Evolutionary conservation across 495 filamentous ascomycete genomes (phyloP).

Genomic region (Neurospora discreta): DNA sequence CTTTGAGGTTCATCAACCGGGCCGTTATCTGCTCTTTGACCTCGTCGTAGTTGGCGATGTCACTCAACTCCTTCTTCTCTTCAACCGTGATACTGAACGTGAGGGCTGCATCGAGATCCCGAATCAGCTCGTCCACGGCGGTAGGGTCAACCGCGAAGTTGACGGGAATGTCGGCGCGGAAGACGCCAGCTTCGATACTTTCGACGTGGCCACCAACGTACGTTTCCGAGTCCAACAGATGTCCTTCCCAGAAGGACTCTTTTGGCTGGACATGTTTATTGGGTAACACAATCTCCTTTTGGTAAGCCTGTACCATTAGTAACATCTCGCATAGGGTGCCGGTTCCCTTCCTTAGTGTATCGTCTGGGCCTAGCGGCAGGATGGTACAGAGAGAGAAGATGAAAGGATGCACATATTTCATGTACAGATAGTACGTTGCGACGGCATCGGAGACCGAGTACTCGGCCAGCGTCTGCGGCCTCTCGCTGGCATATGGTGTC

Average conservation of each 20-base stretch:
- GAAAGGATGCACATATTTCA: slow-evolving; percentile 99
- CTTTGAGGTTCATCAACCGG: slow-evolving; percentile 60
- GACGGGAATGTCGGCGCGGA: slow-evolving; percentile 87
- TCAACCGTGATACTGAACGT: slow-evolving; percentile 88
- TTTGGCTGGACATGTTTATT: slow-evolving; percentile 91
- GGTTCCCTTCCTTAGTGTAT: slow-evolving; percentile 88
- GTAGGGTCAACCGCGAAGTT: slow-evolving; percentile 80
- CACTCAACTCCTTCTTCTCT: slow-evolving; percentile 86
- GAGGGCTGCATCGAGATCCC: slow-evolving; percentile 81
- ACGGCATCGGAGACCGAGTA: slow-evolving; percentile 99
- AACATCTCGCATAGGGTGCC: slow-evolving; percentile 98
- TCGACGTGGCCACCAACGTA: slow-evolving; percentile 99
- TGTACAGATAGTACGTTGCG: slow-evolving; percentile 97
- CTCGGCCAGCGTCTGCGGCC: slow-evolving; percentile 86
- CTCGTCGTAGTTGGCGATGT: slow-evolving; percentile 88
- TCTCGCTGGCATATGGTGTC: slow-evolving; percentile 86
- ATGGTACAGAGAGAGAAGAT: slow-evolving; percentile 98
- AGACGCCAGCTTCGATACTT: slow-evolving; percentile 97
- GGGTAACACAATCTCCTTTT: slow-evolving; percentile 81
- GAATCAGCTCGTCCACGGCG: slow-evolving; percentile 79
- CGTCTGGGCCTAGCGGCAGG: slow-evolving; percentile 84
- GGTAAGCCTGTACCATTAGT: slow-evolving; percentile 95
- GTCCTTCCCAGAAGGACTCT: slow-evolving; percentile 93
- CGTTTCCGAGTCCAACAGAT: slow-evolving; percentile 90
- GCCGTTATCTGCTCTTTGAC: slow-evolving; percentile 74